phyloP scores from a whole-genome alignment of 768 basidiomycete genomes.

The Kockovaella imperatae region DNA sequence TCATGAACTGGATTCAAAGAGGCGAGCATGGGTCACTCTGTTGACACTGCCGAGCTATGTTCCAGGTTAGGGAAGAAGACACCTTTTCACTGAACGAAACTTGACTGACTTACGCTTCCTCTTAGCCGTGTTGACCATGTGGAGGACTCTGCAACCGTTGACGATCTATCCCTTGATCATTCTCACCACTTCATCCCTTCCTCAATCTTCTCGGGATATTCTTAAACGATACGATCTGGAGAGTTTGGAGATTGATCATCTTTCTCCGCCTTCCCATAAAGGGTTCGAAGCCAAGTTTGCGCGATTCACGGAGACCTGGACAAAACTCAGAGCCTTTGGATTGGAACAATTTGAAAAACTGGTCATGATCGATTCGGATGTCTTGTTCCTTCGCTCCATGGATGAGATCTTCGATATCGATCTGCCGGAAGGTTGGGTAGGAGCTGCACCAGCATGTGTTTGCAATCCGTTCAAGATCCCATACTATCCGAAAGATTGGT shows the following conservation, averaged over 20 bases:
- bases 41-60: not conserved
- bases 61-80: not conserved
- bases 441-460: constrained; percentile 80
- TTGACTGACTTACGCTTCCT: not conserved
- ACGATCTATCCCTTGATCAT: constrained; percentile 70
- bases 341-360: constrained; percentile 42
- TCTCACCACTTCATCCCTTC: constrained; percentile 61
- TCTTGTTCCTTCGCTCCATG: constrained; percentile 37
- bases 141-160: constrained; percentile 53
- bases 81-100: not conserved
- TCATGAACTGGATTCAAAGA: too few relatives aligned
- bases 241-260: constrained; percentile 28
- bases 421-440: constrained; percentile 59
- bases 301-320: constrained; percentile 61
- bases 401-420: constrained; percentile 40
- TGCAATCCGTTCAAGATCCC: constrained; percentile 80
- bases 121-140: constrained; percentile 57
- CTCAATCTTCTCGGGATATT: constrained; percentile 50
- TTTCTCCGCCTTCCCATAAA: constrained; percentile 43
- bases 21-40: not conserved
- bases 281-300: constrained; percentile 52
- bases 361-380: constrained; percentile 42
- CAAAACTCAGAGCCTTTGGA: constrained; percentile 50
- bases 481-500: constrained; percentile 89
- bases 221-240: constrained; percentile 54